Evolutionary conservation across 768 basidiomycete species (phyloP).

Genomic region (Amanita rubescens): DNA sequence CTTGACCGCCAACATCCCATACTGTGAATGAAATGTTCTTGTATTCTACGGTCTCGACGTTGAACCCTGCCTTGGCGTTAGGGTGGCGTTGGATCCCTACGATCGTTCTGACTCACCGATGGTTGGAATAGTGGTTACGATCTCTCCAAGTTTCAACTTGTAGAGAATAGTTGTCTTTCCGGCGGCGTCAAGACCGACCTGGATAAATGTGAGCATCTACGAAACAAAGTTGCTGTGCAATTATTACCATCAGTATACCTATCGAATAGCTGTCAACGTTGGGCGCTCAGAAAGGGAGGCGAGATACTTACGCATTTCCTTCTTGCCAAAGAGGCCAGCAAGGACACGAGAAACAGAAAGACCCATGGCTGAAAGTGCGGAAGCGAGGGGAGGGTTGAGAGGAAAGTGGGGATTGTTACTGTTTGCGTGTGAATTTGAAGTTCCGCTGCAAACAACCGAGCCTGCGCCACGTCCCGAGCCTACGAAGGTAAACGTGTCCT

Average conservation of each 20-base stretch:
- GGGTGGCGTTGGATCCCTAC: constrained; percentile 11
- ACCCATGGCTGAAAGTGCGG: constrained; percentile 56
- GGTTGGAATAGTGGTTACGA: constrained; percentile 99
- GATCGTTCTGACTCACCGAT: constrained; percentile 63
- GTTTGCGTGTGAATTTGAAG: constrained; percentile 41
- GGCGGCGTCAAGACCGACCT: constrained; percentile 99
- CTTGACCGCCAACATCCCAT: constrained; percentile 99
- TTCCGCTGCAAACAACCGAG: constrained; percentile 31
- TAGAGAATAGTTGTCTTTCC: constrained; percentile 98
- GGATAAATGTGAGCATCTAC: constrained; percentile 8
- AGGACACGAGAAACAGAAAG: constrained; percentile 69
- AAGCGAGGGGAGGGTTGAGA: constrained; percentile 21
- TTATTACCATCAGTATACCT: constrained; percentile 98
- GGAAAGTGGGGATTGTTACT: constrained; percentile 21
- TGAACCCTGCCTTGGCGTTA: constrained; percentile 70
- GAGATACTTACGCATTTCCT: constrained; percentile 92
- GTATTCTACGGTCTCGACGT: constrained; percentile 99
- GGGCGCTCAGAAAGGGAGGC: constrained; percentile 19
- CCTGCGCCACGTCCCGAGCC: constrained; percentile 6
- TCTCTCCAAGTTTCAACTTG: constrained; percentile 99
- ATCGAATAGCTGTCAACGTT: constrained; percentile 22
- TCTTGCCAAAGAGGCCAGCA: constrained; percentile 89
- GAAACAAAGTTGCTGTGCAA: constrained; percentile 17
- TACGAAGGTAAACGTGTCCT: constrained; percentile 9
- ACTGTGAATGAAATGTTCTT: constrained; percentile 99